These are phyloP conservation scores for Tausonia pullulans DNA, from an alignment of 1,284 basidiomycete genomes.

Conservation along the genomic window DNA sequence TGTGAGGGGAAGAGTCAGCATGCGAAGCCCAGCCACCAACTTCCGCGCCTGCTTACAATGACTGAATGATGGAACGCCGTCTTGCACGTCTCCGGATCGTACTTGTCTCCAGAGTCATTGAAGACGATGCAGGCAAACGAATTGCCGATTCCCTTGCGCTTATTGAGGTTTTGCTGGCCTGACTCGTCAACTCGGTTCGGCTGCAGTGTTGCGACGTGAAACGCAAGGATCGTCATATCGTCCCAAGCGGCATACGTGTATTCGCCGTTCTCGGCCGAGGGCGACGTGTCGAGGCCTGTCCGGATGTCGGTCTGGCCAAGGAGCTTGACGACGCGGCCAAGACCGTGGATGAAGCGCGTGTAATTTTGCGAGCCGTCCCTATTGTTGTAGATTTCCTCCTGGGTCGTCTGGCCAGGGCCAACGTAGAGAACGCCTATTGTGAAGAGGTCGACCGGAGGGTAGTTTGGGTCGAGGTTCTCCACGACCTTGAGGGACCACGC, in stretches of 20 bases:
- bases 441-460: constrained; percentile 94
- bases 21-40: too few species aligned
- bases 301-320: constrained; percentile 85
- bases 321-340: constrained; percentile 82
- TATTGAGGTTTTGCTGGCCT: constrained; percentile 37
- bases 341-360: constrained; percentile 77
- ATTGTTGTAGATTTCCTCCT: constrained; percentile 80
- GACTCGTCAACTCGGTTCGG: constrained; percentile 41
- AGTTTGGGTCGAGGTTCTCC: constrained; percentile 57
- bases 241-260: constrained; percentile 99
- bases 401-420: constrained; percentile 75
- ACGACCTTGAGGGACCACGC: constrained; percentile 49
- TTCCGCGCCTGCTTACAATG: constrained; percentile 38
- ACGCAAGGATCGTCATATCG: constrained; percentile 64
- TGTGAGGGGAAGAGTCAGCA: too few species aligned
- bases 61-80: constrained; percentile 98
- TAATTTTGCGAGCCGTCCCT: constrained; percentile 89
- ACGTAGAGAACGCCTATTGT: constrained; percentile 96
- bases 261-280: constrained; percentile 68
- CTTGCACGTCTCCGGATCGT: constrained; percentile 77
- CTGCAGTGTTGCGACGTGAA: constrained; percentile 96
- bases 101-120: constrained; percentile 84
- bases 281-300: constrained; percentile 70
- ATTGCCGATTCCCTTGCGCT: constrained; percentile 90
- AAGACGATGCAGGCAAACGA: constrained; percentile 92